phyloP scores from a whole-genome alignment of 306 rosid genomes.

The Cotoneaster glaucophyllus region DNA sequence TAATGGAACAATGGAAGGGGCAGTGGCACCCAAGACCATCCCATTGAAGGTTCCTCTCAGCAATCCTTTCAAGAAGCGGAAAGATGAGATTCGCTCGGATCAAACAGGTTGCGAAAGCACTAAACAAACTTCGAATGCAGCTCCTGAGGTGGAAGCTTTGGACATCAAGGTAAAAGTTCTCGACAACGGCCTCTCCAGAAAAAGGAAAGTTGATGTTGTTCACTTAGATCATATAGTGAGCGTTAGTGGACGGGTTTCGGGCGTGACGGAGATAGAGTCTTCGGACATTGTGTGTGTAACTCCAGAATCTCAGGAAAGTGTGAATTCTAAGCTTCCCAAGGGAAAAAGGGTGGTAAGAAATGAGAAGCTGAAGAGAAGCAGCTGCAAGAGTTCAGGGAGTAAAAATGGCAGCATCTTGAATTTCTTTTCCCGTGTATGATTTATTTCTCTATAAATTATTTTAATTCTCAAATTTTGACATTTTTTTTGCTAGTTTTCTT shows the following conservation, averaged over 20 bases:
- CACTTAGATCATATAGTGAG: constrained; percentile 25
- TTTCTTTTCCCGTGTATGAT: constrained; percentile 70
- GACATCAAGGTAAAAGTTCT: constrained; percentile 12
- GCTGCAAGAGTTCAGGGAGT: constrained; percentile 27
- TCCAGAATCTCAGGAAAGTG: constrained; percentile 63
- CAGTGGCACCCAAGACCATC: constrained; percentile 1
- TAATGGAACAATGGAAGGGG: constrained; percentile 17
- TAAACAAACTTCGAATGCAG: constrained; percentile 23
- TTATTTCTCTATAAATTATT: background rate
- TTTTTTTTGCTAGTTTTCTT: background rate
- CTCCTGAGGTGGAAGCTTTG: constrained; percentile 22
- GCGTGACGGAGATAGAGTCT: constrained; percentile 40
- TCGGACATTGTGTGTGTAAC: constrained; percentile 26
- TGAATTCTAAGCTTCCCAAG: constrained; percentile 36
- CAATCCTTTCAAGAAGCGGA: constrained; percentile 75
- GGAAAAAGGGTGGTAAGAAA: constrained; percentile 34
- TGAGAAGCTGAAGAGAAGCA: constrained; percentile 44
- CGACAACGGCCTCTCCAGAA: constrained; percentile 28
- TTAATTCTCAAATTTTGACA: background rate
- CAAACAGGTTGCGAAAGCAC: constrained; percentile 16
- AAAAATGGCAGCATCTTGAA: constrained; percentile 51
- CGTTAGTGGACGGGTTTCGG: constrained; percentile 37
- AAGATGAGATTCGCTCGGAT: constrained; percentile 31
- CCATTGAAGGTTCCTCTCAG: constrained; percentile 51
- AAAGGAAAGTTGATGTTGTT: constrained; percentile 37